Conservation (phyloP, 148 eudicot species). For the Nyssa sinensis region DNA sequence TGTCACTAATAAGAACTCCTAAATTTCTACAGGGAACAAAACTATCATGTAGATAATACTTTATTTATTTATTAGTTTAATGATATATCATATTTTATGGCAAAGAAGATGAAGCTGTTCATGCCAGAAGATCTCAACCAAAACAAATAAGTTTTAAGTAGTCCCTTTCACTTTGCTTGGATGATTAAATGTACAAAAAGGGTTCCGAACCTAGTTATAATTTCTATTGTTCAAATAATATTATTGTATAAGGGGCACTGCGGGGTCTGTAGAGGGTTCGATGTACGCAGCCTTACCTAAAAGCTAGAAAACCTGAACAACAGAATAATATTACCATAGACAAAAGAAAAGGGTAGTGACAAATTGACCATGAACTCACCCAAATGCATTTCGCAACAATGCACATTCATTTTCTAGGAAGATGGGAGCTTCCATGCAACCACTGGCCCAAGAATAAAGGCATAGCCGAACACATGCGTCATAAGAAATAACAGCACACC, state of each 20-base stretch:
- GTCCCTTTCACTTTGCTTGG: neutral
- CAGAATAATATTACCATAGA: neutral
- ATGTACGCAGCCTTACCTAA: too few relatives aligned
- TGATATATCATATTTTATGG: too few relatives aligned
- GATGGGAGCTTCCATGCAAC: constrained; percentile 77
- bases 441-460: constrained; percentile 81
- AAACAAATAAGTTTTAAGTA: too few relatives aligned
- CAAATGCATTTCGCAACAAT: constrained; percentile 61
- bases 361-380: constrained; percentile 40
- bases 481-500: constrained; percentile 77
- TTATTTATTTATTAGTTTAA: too few relatives aligned
- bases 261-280: too few relatives aligned
- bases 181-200: too few relatives aligned
- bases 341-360: neutral
- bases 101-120: neutral
- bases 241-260: too few relatives aligned
- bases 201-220: neutral
- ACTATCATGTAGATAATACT: neutral
- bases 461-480: constrained; percentile 92
- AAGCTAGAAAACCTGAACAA: neutral
- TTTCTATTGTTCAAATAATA: neutral
- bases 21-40: too few relatives aligned
- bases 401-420: constrained; percentile 82
- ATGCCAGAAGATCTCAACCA: neutral
- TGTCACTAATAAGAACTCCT: neutral